Evolutionary conservation across 1,284 basidiomycete species (phyloP).

Genomic region (Cerrena zonata): DNA sequence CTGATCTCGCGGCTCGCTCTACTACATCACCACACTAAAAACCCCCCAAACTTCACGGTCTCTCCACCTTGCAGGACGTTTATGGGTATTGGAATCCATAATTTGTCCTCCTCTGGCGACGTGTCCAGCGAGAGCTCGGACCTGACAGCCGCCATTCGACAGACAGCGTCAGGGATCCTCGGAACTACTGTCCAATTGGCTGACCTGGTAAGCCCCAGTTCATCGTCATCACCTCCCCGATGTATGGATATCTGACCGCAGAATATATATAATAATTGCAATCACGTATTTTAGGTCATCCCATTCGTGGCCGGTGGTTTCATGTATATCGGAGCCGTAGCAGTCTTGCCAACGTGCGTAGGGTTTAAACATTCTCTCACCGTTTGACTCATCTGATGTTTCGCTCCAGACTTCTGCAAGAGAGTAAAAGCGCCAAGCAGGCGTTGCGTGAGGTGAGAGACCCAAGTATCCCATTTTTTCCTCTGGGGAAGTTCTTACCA

Average conservation of each 20-base stretch:
- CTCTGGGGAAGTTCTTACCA: conserved; percentile 7
- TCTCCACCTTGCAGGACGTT: conserved; percentile 68
- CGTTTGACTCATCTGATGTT: conserved; percentile 1
- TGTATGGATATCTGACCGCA: not conserved
- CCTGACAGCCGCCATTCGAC: conserved; percentile 65
- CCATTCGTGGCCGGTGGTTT: conserved; percentile 91
- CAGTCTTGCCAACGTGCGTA: conserved; percentile 80
- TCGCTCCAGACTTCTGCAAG: conserved; percentile 61
- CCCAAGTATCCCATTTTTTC: conserved; percentile 4
- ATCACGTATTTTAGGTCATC: conserved; percentile 54
- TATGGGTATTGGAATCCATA: conserved; percentile 82
- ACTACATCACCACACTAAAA: no score
- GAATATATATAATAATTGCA: not conserved
- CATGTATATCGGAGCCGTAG: conserved; percentile 86
- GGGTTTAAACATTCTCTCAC: not conserved
- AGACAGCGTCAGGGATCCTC: conserved; percentile 67
- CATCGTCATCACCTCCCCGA: conserved; percentile 4
- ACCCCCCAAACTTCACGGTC: no score
- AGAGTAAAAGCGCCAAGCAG: conserved; percentile 80
- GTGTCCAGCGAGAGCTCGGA: conserved; percentile 41
- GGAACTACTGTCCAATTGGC: conserved; percentile 73
- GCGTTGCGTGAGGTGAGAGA: conserved; percentile 73
- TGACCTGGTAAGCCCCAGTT: conserved; percentile 53
- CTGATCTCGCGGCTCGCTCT: not conserved
- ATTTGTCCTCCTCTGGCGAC: conserved; percentile 48